These are phyloP conservation scores for Escovopsis sp. DNA, from an alignment of 2,329 filamentous ascomycete genomes.

Conservation along the genomic window DNA sequence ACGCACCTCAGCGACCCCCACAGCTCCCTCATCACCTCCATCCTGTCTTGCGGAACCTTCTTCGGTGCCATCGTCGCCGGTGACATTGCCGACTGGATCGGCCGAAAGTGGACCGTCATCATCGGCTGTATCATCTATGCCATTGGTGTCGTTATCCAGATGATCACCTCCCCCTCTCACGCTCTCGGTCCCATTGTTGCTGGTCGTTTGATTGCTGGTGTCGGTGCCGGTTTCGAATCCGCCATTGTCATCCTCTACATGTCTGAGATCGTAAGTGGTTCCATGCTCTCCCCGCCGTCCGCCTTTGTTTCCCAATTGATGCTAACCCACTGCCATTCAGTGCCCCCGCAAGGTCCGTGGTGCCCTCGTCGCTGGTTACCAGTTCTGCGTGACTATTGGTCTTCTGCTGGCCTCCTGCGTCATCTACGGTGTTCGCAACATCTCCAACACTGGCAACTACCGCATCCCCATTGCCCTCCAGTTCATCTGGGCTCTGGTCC, in stretches of 20 bases:
- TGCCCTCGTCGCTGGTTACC: conserved; percentile 67
- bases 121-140: conserved; percentile 58
- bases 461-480: conserved; percentile 71
- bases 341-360: conserved; percentile 58
- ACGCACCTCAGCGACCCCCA: conserved; percentile 24
- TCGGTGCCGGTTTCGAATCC: conserved; percentile 70
- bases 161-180: conserved; percentile 29
- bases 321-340: conserved; percentile 10
- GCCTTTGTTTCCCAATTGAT: conserved; percentile 1
- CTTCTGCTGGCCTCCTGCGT: conserved; percentile 61
- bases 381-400: conserved; percentile 72
- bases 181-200: conserved; percentile 50
- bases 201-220: conserved; percentile 60
- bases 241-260: conserved; percentile 77
- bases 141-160: conserved; percentile 54
- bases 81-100: conserved; percentile 61
- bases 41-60: conserved; percentile 66
- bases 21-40: conserved; percentile 51
- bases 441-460: conserved; percentile 51
- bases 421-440: conserved; percentile 54
- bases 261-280: conserved; percentile 55
- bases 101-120: conserved; percentile 59
- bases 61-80: conserved; percentile 65
- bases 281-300: neutral
- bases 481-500: conserved; percentile 66